Percentiles rank a stretch among this genome's conserved stretches.
These are phyloP conservation scores for Alisma plantagoaquatica DNA, from an alignment of 106 monocot species.

Conservation along the genomic window DNA sequence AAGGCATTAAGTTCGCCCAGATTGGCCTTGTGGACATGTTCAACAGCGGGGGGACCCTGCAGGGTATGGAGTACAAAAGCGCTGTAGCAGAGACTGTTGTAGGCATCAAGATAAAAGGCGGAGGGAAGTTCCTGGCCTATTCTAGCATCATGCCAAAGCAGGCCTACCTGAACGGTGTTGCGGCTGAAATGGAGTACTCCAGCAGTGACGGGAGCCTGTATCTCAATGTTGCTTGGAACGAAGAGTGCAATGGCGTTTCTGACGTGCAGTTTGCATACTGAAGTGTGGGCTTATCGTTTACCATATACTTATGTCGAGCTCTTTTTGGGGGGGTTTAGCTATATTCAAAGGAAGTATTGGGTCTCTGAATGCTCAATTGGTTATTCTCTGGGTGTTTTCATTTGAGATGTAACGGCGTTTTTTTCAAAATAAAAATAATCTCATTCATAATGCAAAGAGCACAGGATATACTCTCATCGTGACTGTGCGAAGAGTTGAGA, in stretches of 20 bases:
- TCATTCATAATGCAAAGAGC: no score
- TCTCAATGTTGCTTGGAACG: conserved; percentile 27
- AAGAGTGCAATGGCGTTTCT: conserved; percentile 25
- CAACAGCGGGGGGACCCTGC: conserved; percentile 31
- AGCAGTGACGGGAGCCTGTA: conserved; percentile 18
- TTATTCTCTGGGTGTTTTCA: no score
- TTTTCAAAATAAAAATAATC: no score
- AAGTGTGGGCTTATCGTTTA: no score
- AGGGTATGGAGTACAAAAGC: conserved; percentile 7
- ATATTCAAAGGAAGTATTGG: no score
- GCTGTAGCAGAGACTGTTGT: not conserved
- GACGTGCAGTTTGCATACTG: conserved; percentile 16
- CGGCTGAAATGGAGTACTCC: conserved; percentile 16
- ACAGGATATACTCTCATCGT: no score
- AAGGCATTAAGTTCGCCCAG: conserved; percentile 22
- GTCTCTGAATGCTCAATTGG: no score
- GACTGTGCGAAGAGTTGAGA: no score
- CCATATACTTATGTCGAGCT: no score
- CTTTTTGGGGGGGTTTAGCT: no score
- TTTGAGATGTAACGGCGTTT: no score
- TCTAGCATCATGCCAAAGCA: conserved; percentile 27
- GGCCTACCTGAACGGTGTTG: conserved; percentile 19
- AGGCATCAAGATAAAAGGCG: conserved; percentile 31
- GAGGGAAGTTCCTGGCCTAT: conserved; percentile 34
- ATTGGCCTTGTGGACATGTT: conserved; percentile 39